phyloP scores from a whole-genome alignment of 441 rosid genomes.

The Jatropha podagrica region DNA sequence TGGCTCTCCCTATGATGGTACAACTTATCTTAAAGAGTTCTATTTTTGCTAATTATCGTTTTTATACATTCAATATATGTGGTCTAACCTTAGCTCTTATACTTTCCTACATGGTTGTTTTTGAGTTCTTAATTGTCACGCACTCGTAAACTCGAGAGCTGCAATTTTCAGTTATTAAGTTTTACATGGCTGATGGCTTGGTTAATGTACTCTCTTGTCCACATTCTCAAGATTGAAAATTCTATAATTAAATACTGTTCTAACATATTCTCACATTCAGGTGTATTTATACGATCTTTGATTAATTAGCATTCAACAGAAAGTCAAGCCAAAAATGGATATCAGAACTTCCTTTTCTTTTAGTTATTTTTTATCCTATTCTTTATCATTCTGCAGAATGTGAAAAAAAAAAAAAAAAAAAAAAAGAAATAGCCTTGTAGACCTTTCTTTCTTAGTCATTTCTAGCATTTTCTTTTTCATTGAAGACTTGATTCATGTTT shows the following conservation, averaged over 20 bases:
- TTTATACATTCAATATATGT: no score
- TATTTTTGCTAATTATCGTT: not conserved
- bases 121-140: not conserved
- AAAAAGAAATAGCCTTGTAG: not conserved
- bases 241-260: not conserved
- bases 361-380: not conserved
- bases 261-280: not conserved
- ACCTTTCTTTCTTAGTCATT: not conserved
- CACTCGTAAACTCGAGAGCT: not conserved
- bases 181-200: not conserved
- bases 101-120: not conserved
- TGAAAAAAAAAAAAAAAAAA: not conserved
- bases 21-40: not conserved
- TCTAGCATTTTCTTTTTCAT: not conserved
- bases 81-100: not conserved
- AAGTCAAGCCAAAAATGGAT: not conserved
- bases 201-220: not conserved
- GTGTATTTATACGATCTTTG: not conserved
- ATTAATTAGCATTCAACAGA: not conserved
- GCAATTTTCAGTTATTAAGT: not conserved
- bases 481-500: not conserved
- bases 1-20: slow-evolving; percentile 75
- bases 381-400: not conserved
- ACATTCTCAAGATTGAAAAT: not conserved
- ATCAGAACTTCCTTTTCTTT: not conserved